These are phyloP conservation scores for Deinandra increscens DNA, from an alignment of 129 eudicot genomes.

Conservation along the genomic window DNA sequence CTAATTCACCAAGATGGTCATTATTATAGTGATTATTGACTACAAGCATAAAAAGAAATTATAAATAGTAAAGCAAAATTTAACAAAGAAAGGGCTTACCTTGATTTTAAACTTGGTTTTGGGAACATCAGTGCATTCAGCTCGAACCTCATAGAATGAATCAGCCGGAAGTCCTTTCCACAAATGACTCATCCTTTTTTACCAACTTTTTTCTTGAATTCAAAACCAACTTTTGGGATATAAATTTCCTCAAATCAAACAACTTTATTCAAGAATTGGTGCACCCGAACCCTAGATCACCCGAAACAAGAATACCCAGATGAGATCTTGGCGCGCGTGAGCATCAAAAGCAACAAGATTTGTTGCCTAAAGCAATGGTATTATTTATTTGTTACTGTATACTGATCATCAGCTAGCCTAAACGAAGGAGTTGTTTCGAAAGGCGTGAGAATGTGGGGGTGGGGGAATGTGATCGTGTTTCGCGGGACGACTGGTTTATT, in stretches of 20 bases:
- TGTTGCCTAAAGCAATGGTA: too few species aligned
- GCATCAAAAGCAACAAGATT: conserved; percentile 25
- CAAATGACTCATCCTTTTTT: conserved; percentile 42
- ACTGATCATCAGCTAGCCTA: too few species aligned
- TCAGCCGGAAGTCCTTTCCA: conserved; percentile 78
- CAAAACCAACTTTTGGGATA: neutral
- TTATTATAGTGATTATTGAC: neutral
- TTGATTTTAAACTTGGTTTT: conserved; percentile 83
- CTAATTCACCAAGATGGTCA: conserved; percentile 9
- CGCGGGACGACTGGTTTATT: conserved; percentile 23
- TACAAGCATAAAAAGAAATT: neutral
- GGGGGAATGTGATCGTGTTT: conserved; percentile 38
- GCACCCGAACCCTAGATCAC: conserved; percentile 26
- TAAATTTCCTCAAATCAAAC: neutral
- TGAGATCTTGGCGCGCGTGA: conserved; percentile 26
- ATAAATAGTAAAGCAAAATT: neutral
- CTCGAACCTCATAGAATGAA: conserved; percentile 65
- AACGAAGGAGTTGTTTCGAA: too few species aligned
- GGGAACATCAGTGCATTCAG: conserved; percentile 85
- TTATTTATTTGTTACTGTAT: too few species aligned
- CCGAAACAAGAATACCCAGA: conserved; percentile 37
- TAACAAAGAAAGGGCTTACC: conserved; percentile 30
- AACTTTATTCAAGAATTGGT: neutral
- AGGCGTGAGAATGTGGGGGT: conserved; percentile 45
- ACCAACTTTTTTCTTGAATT: neutral